phyloP scores from a whole-genome alignment of 2,329 filamentous ascomycete species.

The Phialophora macrospora region DNA sequence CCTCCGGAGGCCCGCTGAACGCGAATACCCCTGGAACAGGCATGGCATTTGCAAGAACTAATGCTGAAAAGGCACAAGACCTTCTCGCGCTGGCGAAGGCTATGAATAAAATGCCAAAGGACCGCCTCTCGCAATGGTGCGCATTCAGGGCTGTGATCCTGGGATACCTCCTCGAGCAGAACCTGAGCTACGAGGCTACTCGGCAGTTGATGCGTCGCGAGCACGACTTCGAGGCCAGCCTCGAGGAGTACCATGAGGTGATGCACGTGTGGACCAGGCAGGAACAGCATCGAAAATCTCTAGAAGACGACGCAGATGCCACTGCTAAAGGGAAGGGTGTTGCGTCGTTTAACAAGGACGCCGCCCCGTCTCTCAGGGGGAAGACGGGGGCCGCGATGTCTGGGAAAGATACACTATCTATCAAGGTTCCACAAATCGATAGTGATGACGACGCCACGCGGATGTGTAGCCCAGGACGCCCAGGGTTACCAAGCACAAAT shows the following conservation, averaged over 20 bases:
- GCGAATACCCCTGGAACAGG: constrained; percentile 14
- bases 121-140: constrained; percentile 22
- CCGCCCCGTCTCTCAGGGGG: neutral
- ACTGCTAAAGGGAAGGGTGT: neutral
- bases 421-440: neutral
- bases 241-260: constrained; percentile 22
- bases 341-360: neutral
- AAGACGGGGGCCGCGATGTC: neutral
- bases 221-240: constrained; percentile 24
- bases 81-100: constrained; percentile 1
- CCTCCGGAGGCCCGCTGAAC: constrained; percentile 2
- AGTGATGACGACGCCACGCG: neutral
- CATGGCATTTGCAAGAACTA: constrained; percentile 19
- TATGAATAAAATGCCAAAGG: constrained; percentile 10
- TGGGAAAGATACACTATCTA: neutral
- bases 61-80: constrained; percentile 25
- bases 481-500: neutral
- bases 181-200: constrained; percentile 16
- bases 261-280: constrained; percentile 25
- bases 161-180: constrained; percentile 23
- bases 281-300: constrained; percentile 17
- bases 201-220: constrained; percentile 19
- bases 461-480: neutral
- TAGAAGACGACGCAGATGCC: constrained; percentile 7
- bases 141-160: constrained; percentile 22